Evolutionary conservation across 108 stramenopile genomes (phyloP), one percentile per base, ranked within the genome.

Genomic region (Seminavis robusta): DNA sequence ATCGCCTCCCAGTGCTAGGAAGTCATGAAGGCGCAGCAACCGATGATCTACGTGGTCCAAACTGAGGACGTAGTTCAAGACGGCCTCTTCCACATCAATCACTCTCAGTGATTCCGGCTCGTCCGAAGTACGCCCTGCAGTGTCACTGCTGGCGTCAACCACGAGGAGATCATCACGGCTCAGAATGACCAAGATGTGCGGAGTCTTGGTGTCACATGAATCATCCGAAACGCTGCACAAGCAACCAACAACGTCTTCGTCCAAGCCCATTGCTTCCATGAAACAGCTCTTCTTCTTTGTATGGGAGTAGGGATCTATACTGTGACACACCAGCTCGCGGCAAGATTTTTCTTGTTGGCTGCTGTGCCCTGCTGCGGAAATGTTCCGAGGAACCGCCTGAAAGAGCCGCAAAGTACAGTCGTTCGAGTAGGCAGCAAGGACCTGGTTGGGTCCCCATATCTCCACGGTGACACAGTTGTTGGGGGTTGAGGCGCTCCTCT

Each of bases 371-470:
- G n/a, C n/a, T n/a, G n/a, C n/a, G n/a, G n/a, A n/a, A n/a, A n/a
- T n/a, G n/a, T n/a, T n/a, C n/a, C n/a, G n/a, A 23, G 38, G 11
- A 11, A 50, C 32, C 13, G 61, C 30, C 37, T 81, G 61, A 55
- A 74, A 81, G 3, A 81, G 52, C 21, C 69, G 67, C 7, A 81
- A 24, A 0, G 73, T 61, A 32, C 76, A 77, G 36, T 77, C 76
- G 10, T 47, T 45, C 19, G 36, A 20, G 47, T 74, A 67, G 8
- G 63, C 67, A 6, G 61, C 76, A 33, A 81, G 37, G 20, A 77
- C 34, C 13, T 41, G 50, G 23, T 55, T 64, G 4, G 28, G 13
- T 5, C 59, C 57, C 74, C 74, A 81, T 20, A 65, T 44, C 37
- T 63, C 44, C 0, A 81, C 39, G 38, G 55, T 25, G 0, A 69